Evolutionary conservation across 179 eudicot species (phyloP), one percentile per base, ranked within the genome.

Genomic region (Actinidia polygama): DNA sequence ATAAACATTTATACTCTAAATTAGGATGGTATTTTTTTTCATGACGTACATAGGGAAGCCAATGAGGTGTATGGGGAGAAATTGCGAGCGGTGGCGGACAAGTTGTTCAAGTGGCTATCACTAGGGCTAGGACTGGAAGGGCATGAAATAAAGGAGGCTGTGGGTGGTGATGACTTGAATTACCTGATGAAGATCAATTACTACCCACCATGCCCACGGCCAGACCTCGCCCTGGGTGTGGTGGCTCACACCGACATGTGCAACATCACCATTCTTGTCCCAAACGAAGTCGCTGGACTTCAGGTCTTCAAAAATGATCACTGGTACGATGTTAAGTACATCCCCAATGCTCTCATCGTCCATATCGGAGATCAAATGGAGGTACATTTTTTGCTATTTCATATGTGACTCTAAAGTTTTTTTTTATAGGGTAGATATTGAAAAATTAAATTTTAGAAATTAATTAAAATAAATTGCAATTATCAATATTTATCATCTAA

Each of bases 311-410:
- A 90, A 46, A 93, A 94, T 70, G 92, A 82, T 1, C 84, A 49
- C 47, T 95, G 98, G 98, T 92, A 89, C 61, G 90, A 92, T 82
- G 98, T 95, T 40, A 80, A 84, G 68, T 92, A 92, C 90, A 90
- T 94, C 16, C 94, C 94, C 5, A 91, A 92, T 86, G 96, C 97
- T 58, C 90, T 95, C 21, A 90, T 95, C 75, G 47, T 95, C 64
- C 97, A 95, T 84, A 83, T 95, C 68, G 98, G 97, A 40, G 98
- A 95, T 89, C 98, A 95, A 81, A 26, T 92, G 66, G 97, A 95
- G 98, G 98, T 93, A 91, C 30, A 14, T 40, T 15, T 9, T 69
- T 40, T 18, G 0, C 18, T 16, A 2, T 44, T 62, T 19, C 9
- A 18, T 62, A 30, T 30, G 36, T 30, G 36, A 30, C 36, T 30